These are phyloP conservation scores for Eucalyptus marginata DNA, from an alignment of 345 rosid genomes.

Conservation along the genomic window DNA sequence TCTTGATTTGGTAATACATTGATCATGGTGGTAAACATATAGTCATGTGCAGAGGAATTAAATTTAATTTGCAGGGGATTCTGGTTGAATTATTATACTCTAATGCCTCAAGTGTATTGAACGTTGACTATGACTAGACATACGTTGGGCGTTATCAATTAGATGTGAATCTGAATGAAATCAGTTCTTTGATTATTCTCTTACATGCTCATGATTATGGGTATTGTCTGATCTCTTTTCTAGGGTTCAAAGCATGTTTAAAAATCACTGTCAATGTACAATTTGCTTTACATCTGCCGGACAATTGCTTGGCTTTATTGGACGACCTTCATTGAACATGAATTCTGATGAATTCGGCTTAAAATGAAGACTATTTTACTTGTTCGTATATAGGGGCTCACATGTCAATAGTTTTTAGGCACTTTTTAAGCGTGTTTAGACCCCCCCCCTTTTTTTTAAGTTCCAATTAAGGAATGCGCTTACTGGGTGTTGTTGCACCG, in stretches of 20 bases:
- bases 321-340: too few species aligned
- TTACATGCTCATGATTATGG: background rate
- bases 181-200: background rate
- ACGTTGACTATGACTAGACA: too few species aligned
- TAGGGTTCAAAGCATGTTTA: background rate
- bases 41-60: background rate
- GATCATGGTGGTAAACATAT: background rate
- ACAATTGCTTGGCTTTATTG: too few species aligned
- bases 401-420: background rate
- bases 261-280: background rate
- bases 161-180: background rate
- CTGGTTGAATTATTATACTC: too few species aligned
- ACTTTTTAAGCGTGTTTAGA: background rate
- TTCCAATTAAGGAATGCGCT: rapidly evolving
- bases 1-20: background rate
- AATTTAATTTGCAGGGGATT: background rate
- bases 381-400: background rate
- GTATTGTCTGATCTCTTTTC: background rate
- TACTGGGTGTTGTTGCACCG: too few species aligned
- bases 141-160: background rate
- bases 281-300: too few species aligned
- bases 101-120: too few species aligned
- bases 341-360: too few species aligned
- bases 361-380: background rate
- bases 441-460: too few species aligned